Evolutionary conservation across 2,329 filamentous ascomycete genomes (phyloP), one percentile per base, ranked within the genome.

Genomic region (Phoma sp.): DNA sequence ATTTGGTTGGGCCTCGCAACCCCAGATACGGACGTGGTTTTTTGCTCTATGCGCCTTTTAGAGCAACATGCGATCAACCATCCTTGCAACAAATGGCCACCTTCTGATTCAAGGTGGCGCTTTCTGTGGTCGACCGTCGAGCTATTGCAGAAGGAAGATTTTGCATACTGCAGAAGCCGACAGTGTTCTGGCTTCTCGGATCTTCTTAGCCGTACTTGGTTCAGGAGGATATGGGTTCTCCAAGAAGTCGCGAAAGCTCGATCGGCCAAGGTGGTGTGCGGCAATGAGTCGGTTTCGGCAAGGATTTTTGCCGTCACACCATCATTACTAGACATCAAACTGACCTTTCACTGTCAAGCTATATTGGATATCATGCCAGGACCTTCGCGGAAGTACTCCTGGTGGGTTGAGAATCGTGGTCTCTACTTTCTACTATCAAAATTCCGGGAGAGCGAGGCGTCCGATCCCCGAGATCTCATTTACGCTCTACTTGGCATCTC

Each of bases 1-100:
- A 39, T 71, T 19, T 73, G 69, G 70, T 44, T 74, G 22, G 71
- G 71, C 6, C 15, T 50, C 36, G 53, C 62, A 19, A 62, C 61
- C 7, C 25, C 25, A 5, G 29, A 58, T 1, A 63, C 59, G 13
- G 35, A 60, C 25, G 1, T 39, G 3, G 6, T 52, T 15, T 58
- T 67, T 27, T 19, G 36, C 12, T 47, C 22, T 22, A 49, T 62
- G 17, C 47, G 36, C 15, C 3, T 9, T 35, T 32, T 64, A 4
- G 46, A 56, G 33, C 15, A 55, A 39, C 29, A 52, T 24, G 32
- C 49, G 24, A 12, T 40, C 5, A 46, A 35, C 13, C 17, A 54
- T 9, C n/a, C 43, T 7, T 60, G 44, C 27, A 60, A 50, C 2
- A 24, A 53, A 24, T 62, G 55, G 61, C 39, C 48, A 2, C 9